Evolutionary conservation across 768 basidiomycete genomes (phyloP), one percentile per base, ranked within the genome.

Genomic region (Piloderma croceum): DNA sequence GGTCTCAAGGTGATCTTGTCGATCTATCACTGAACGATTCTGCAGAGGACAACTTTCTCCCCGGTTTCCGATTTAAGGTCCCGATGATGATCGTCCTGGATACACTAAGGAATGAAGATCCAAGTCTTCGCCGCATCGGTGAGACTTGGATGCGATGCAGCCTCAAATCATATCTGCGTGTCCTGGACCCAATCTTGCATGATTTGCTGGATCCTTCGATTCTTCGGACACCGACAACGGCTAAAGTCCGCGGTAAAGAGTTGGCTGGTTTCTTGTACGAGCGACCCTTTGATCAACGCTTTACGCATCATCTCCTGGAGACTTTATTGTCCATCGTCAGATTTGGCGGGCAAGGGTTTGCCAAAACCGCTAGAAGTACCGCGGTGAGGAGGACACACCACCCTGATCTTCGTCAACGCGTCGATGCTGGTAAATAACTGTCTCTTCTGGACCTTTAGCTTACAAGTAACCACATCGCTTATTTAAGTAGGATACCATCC

Each of bases 91-190:
- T 82, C 32, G 80, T 94, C 22, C 63, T 98, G 36, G 91, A 94
- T 53, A 80, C 82, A 1, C 62, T 97, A 35, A 83, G 81, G 51
- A 81, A 72, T 27, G 79, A 83, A 23, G 81, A 90, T 48, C 86
- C 90, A 6, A 65, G 64, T 44, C 60, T 86, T 7, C 80, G 85
- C 20, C 75, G 90, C 9, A 71, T 87, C 23, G 89, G 88, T 11
- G 94, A 98, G 60, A 91, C 91, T 0, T 99, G 96, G 96, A 91
- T 99, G 85, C 77, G 93, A 20, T 91, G 90, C 54, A 90, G 81
- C 52, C 70, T 97, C 22, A 88, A 85, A 57, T 93, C 91, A 2
- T 94, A 94, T 57, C 68, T 91, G 43, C 78, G 91, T n/a, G 73
- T 94, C 22, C 68, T 98, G 32, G 94, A 98, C 56, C 92, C 93